Conservation (phyloP, 2,329 filamentous ascomycete genomes). For the Plectosphaerella cucumerina region DNA sequence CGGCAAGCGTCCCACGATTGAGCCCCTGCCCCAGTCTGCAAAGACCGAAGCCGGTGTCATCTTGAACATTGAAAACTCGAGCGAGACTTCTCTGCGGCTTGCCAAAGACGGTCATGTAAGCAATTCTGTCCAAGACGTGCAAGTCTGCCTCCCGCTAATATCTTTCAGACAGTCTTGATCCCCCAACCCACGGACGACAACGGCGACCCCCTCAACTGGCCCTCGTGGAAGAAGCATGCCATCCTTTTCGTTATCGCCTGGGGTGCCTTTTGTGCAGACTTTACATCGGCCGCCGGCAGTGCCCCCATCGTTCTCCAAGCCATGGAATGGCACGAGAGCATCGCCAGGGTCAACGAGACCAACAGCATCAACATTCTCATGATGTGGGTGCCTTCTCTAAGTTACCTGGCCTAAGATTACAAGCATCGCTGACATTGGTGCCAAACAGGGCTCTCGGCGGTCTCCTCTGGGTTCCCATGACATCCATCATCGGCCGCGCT, state of each 20-base stretch:
- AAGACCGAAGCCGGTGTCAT: constrained; percentile 1
- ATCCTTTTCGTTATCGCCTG: constrained; percentile 13
- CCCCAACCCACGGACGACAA: constrained; percentile 14
- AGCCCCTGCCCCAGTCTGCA: background rate
- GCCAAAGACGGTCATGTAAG: constrained; percentile 2
- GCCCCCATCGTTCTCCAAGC: constrained; percentile 14
- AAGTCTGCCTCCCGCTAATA: background rate
- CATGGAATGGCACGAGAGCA: constrained; percentile 25
- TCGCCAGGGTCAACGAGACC: constrained; percentile 24
- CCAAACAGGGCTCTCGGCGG: constrained; percentile 15
- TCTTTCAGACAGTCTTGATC: constrained; percentile 11
- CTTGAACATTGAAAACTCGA: background rate
- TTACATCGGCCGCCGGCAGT: constrained; percentile 14
- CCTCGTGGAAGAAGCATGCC: constrained; percentile 14
- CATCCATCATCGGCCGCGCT: constrained; percentile 13
- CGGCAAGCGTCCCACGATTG: background rate
- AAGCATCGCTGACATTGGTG: too few relatives aligned
- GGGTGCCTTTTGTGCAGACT: constrained; percentile 14
- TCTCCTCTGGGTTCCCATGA: constrained; percentile 17
- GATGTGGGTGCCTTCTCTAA: constrained; percentile 4
- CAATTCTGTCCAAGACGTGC: background rate
- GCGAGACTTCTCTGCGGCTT: background rate
- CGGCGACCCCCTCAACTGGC: constrained; percentile 15
- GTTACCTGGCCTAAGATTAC: too few relatives aligned
- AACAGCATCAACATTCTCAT: constrained; percentile 10